Conservation (phyloP, 345 rosid species). For the Eucalyptus fibrosa region DNA sequence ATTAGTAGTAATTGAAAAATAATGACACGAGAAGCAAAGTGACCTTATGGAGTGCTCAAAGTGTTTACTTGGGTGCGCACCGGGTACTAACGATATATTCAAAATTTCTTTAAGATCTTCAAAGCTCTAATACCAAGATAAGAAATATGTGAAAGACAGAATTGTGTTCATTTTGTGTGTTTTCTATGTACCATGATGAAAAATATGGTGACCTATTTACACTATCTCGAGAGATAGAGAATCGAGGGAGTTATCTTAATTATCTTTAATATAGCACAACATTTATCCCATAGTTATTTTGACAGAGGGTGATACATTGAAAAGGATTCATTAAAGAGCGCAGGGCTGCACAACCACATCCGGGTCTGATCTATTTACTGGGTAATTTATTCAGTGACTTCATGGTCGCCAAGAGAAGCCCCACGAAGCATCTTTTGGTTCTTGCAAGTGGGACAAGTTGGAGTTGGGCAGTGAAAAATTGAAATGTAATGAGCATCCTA, state of each 20-base stretch:
- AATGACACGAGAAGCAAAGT: background rate
- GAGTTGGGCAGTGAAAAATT: background rate
- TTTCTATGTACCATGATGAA: background rate
- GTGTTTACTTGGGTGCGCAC: background rate
- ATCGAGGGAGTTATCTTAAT: background rate
- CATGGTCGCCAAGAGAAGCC: background rate
- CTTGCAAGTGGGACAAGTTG: background rate
- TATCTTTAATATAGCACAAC: background rate
- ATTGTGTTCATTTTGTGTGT: background rate
- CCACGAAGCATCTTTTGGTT: background rate
- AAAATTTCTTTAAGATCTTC: background rate
- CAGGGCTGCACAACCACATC: too few relatives aligned
- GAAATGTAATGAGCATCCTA: background rate
- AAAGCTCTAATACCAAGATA: background rate
- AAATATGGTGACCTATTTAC: background rate
- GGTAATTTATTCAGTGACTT: background rate
- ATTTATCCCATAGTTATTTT: background rate
- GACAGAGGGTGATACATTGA: background rate
- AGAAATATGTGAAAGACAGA: background rate
- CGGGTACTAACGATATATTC: background rate
- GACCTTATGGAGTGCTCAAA: background rate
- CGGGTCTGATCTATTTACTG: too few relatives aligned
- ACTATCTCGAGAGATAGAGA: background rate
- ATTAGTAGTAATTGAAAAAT: background rate
- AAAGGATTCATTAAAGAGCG: background rate